These are phyloP conservation scores for Lasiodiplodia theobromae DNA, from an alignment of 2,329 filamentous ascomycete genomes.

Conservation along the genomic window DNA sequence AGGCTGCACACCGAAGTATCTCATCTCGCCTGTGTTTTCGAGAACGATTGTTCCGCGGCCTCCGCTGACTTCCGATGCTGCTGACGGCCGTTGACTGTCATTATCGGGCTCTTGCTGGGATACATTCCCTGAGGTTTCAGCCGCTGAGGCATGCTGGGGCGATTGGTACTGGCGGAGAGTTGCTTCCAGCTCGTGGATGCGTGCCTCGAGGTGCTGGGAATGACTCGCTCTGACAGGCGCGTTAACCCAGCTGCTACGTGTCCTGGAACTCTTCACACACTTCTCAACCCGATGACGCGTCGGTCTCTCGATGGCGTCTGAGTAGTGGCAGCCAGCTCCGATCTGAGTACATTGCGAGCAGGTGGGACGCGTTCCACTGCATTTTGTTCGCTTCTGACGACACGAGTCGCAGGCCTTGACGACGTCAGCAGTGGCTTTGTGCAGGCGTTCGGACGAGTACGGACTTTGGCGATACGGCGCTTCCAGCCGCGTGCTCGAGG, in stretches of 20 bases:
- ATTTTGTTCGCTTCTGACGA: constrained; percentile 3
- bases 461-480: constrained; percentile 15
- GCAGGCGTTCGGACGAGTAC: background rate
- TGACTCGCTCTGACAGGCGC: background rate
- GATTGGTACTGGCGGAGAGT: background rate
- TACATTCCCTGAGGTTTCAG: background rate
- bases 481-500: constrained; percentile 14
- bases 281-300: background rate
- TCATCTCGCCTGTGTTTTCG: constrained; percentile 19
- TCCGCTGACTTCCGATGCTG: background rate
- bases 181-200: constrained; percentile 14
- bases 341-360: background rate
- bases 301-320: background rate
- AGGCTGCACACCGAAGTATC: constrained; percentile 11
- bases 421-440: background rate
- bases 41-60: constrained; percentile 9
- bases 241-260: background rate
- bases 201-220: background rate
- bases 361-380: constrained; percentile 18
- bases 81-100: background rate
- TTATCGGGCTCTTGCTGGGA: background rate
- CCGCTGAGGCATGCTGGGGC: background rate
- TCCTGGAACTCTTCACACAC: background rate
- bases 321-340: constrained; percentile 4
- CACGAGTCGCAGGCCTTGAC: constrained; percentile 18